phyloP scores from a whole-genome alignment of 1,284 basidiomycete species.

The Marasmius fiardii region DNA sequence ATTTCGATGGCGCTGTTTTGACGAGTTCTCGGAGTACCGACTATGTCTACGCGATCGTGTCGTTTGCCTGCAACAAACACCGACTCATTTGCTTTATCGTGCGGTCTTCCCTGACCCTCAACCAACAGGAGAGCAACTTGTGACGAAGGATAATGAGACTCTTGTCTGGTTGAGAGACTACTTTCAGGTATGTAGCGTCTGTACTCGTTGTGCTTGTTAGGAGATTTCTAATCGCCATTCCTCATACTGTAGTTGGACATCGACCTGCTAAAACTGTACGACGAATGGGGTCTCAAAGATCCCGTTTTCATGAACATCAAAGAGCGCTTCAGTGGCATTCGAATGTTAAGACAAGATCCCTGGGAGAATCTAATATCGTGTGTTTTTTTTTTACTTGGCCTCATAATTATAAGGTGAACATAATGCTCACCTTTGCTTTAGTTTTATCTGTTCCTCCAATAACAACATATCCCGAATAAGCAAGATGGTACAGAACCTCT shows the following conservation, averaged over 20 bases:
- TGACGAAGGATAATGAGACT: constrained; percentile 57
- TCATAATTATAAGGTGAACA: constrained; percentile 4
- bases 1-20: constrained; percentile 69
- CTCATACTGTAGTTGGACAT: constrained; percentile 48
- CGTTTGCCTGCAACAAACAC: constrained; percentile 76
- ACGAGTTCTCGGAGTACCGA: constrained; percentile 58
- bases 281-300: constrained; percentile 76
- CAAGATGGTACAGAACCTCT: constrained; percentile 81
- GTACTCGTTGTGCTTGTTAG: neutral
- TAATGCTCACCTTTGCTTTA: constrained; percentile 26
- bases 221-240: neutral
- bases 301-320: constrained; percentile 68
- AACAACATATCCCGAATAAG: constrained; percentile 95
- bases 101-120: constrained; percentile 56
- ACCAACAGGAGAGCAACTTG: constrained; percentile 28
- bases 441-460: constrained; percentile 98
- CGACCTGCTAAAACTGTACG: constrained; percentile 74
- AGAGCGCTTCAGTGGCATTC: constrained; percentile 59
- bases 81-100: constrained; percentile 68
- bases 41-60: constrained; percentile 78
- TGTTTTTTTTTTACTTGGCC: no score
- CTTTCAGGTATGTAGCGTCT: constrained; percentile 52
- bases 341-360: constrained; percentile 88
- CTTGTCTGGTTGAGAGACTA: constrained; percentile 81
- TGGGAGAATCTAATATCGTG: constrained; percentile 95